Base-by-base conservation (phyloP, 2,329 filamentous ascomycete genomes). In the Neurospora sp. region DNA sequence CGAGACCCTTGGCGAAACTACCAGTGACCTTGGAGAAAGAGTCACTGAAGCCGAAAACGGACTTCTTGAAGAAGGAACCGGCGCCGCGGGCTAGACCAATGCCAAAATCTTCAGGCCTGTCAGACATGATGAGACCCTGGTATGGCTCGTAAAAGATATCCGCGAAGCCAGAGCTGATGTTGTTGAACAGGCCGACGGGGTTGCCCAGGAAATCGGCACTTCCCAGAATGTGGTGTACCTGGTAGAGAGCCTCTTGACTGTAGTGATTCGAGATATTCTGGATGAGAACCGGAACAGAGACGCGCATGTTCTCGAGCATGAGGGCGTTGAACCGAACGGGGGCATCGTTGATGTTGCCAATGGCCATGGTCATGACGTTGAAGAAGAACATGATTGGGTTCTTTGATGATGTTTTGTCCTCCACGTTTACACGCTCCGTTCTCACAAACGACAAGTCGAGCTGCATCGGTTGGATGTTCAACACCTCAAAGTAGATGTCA, bases 121-220 rank as follows among this genome's bases (percentile, higher is more conserved):
- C 96, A 0, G 94, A 97, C 85, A 97, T 92, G 79, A 99, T 96
- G 67, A 99, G 88, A 28, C 96, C 79, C 82, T 99, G 96, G 82
- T 99, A 99, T 43, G 96, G 96, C 79, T 99, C 96, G 84, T 99
- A 99, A 83, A 99, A 99, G 78, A 99, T 97, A 79, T 97, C 96
- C 23, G 92, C 94, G 68, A 99, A 92, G 75, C 96, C 96, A 66
- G 96, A 99, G 76, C 93, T 97, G 80, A 99, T 92, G 78, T 95
- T 99, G 83, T 97, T 98, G 88, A 99, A 99, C 62, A 99, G 84
- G 65, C 96, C 96, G 17, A 99, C 96, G 0, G 96, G 96, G 76
- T 99, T 99, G 43, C 96, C 96, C 6, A 99, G 85, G 86, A 99
- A 98, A 80, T 99, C 96, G 5, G 96, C 96, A 6, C 95, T 98